A percentile compares a stretch with the other conserved stretches of the same genome.
Evolutionary conservation across 768 basidiomycete species (phyloP).

Genomic region (Termitomyces sp.): DNA sequence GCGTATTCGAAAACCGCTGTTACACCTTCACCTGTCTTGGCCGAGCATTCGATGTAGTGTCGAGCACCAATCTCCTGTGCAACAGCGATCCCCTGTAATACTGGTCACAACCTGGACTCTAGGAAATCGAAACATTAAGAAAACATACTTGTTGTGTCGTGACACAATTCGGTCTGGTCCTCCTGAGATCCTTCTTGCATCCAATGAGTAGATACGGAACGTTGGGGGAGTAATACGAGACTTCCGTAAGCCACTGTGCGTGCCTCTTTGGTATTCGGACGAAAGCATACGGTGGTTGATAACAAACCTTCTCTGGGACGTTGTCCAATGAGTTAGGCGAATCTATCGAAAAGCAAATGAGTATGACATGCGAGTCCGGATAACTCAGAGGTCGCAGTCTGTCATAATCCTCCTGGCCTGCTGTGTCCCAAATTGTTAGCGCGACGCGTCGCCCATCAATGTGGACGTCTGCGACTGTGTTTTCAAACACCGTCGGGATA

Average conservation of each 20-base stretch:
- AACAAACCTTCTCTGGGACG: slow-evolving; percentile 92
- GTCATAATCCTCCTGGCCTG: slow-evolving; percentile 99
- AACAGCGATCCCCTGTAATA: slow-evolving; percentile 78
- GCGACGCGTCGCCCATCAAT: slow-evolving; percentile 98
- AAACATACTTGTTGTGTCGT: slow-evolving; percentile 78
- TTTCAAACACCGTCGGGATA: slow-evolving; percentile 99
- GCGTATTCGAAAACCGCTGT: slow-evolving; percentile 98
- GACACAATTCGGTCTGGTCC: slow-evolving; percentile 90
- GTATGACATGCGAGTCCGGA: slow-evolving; percentile 99
- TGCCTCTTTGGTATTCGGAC: not conserved
- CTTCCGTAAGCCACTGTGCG: slow-evolving; percentile 93
- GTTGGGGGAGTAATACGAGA: slow-evolving; percentile 92
- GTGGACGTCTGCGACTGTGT: slow-evolving; percentile 98
- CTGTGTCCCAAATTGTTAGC: slow-evolving; percentile 99
- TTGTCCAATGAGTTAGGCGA: slow-evolving; percentile 97
- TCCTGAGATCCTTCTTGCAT: slow-evolving; percentile 97
- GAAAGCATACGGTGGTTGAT: not conserved
- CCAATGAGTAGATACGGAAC: slow-evolving; percentile 95
- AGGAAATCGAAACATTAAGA: not conserved
- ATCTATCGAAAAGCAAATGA: slow-evolving; percentile 98
- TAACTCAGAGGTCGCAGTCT: slow-evolving; percentile 96
- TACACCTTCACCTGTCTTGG: slow-evolving; percentile 93
- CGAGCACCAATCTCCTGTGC: slow-evolving; percentile 94
- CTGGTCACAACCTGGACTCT: not conserved
- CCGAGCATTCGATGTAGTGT: slow-evolving; percentile 96